Percentiles rank a stretch among this genome's conserved stretches.
Conservation (phyloP, 1,284 basidiomycete species). For the Malassezia obtusa region DNA sequence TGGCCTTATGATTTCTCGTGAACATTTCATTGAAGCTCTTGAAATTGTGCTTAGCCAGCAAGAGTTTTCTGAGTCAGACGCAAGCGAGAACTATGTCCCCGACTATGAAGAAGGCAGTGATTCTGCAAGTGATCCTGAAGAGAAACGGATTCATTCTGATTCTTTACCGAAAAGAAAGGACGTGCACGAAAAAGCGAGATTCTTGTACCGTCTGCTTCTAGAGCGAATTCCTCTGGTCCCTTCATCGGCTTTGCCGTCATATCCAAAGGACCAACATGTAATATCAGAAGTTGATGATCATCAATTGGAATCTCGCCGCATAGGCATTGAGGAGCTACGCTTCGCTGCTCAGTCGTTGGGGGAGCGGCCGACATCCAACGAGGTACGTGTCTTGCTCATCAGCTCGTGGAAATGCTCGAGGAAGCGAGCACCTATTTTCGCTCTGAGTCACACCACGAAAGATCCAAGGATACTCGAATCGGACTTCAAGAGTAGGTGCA, state of each 20-base stretch:
- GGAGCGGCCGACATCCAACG: neutral
- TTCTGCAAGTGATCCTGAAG: no score
- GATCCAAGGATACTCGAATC: slow-evolving; percentile 3
- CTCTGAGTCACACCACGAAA: neutral
- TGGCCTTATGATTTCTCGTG: neutral
- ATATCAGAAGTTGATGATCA: neutral
- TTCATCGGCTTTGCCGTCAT: neutral
- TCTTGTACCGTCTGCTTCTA: slow-evolving; percentile 8
- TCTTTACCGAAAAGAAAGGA: neutral
- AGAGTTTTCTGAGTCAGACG: neutral
- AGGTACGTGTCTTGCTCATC: neutral
- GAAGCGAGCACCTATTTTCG: slow-evolving; percentile 3
- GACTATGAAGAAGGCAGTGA: no score
- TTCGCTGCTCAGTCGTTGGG: slow-evolving; percentile 5
- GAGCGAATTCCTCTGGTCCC: slow-evolving; percentile 9
- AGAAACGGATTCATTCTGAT: neutral
- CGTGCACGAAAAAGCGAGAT: neutral
- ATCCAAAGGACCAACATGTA: neutral
- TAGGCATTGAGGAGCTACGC: slow-evolving; percentile 10
- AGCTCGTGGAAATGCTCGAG: slow-evolving; percentile 12
- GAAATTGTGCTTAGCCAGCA: neutral
- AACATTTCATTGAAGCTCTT: slow-evolving; percentile 6
- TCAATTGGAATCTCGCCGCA: slow-evolving; percentile 1
- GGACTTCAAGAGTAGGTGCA: slow-evolving; percentile 12
- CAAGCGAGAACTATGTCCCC: neutral